Conservation (phyloP, 2,329 filamentous ascomycete species). For the Sporothrix curviconia region DNA sequence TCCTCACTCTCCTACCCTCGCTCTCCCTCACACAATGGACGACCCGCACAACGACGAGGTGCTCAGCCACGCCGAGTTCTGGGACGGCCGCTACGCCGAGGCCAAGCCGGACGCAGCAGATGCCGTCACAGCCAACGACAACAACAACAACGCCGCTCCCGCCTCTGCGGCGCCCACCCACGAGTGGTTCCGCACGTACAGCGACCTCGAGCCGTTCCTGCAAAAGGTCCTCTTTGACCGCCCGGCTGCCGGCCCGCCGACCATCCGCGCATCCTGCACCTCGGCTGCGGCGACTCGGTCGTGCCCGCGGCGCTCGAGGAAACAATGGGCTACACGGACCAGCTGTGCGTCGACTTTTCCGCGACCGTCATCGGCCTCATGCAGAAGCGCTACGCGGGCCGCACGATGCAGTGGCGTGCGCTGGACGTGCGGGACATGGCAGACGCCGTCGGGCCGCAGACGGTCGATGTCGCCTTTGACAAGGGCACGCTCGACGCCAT, state of each 20-base stretch:
- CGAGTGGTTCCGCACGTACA: constrained; percentile 49
- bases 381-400: constrained; percentile 34
- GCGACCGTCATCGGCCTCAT: constrained; percentile 46
- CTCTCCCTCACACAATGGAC: constrained; percentile 4
- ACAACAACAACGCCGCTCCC: not conserved
- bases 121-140: not conserved
- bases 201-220: constrained; percentile 43
- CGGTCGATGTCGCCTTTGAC: constrained; percentile 53
- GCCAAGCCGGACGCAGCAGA: constrained; percentile 27
- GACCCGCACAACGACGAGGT: constrained; percentile 14
- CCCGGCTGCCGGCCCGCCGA: constrained; percentile 22
- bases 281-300: constrained; percentile 52
- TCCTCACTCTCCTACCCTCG: too few relatives aligned
- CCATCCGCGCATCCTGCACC: constrained; percentile 44
- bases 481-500: constrained; percentile 51
- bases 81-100: constrained; percentile 41
- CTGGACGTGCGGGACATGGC: constrained; percentile 48
- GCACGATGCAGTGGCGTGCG: constrained; percentile 42
- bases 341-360: constrained; percentile 54
- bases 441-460: constrained; percentile 27
- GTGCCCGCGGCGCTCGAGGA: constrained; percentile 43
- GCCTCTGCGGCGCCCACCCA: constrained; percentile 31
- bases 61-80: constrained; percentile 39
- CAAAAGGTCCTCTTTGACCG: constrained; percentile 34
- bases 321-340: constrained; percentile 42